Percentiles rank a stretch among this genome's conserved stretches.
Evolutionary conservation across 352 stramenopile species (phyloP).

Genomic region (Phytopythium helicoides): DNA sequence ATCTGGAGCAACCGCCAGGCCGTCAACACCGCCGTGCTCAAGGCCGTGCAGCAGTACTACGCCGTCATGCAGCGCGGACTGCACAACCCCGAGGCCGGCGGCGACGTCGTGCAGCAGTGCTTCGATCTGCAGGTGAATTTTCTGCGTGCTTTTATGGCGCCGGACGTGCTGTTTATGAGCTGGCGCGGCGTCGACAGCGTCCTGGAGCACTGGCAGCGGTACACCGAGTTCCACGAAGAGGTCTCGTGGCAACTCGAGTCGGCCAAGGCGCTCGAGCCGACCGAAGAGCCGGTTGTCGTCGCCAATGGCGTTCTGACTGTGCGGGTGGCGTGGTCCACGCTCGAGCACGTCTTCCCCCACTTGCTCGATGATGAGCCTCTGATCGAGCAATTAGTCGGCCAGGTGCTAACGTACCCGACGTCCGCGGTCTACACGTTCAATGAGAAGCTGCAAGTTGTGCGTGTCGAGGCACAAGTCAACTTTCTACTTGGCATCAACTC

Average conservation of each 20-base stretch:
- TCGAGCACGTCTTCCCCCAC: constrained; percentile 48
- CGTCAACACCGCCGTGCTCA: constrained; percentile 41
- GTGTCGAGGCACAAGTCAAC: constrained; percentile 35
- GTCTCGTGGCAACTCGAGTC: constrained; percentile 34
- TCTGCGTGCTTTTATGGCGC: constrained; percentile 41
- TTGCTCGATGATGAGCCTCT: constrained; percentile 37
- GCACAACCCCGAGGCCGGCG: constrained; percentile 43
- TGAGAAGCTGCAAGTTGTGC: constrained; percentile 35
- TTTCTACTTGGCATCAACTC: constrained; percentile 37
- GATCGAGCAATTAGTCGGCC: constrained; percentile 25
- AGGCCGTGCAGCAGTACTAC: constrained; percentile 71
- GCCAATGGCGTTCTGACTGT: constrained; percentile 32
- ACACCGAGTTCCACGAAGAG: constrained; percentile 52
- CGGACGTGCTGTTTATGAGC: constrained; percentile 35
- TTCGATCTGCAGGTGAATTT: constrained; percentile 58
- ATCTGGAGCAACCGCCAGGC: constrained; percentile 42
- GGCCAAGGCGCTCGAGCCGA: constrained; percentile 40
- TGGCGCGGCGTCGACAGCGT: constrained; percentile 32
- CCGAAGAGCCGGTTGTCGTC: constrained; percentile 53
- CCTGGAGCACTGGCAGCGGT: constrained; percentile 60
- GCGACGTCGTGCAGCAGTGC: constrained; percentile 38
- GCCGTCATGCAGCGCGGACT: constrained; percentile 53
- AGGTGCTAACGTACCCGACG: constrained; percentile 33
- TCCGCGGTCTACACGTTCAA: constrained; percentile 46
- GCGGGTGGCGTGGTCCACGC: constrained; percentile 29